A percentile compares a stretch with the other conserved stretches of the same genome.
Evolutionary conservation across 2,329 filamentous ascomycete genomes (phyloP).

Genomic region (Colletotrichum brevisporum): DNA sequence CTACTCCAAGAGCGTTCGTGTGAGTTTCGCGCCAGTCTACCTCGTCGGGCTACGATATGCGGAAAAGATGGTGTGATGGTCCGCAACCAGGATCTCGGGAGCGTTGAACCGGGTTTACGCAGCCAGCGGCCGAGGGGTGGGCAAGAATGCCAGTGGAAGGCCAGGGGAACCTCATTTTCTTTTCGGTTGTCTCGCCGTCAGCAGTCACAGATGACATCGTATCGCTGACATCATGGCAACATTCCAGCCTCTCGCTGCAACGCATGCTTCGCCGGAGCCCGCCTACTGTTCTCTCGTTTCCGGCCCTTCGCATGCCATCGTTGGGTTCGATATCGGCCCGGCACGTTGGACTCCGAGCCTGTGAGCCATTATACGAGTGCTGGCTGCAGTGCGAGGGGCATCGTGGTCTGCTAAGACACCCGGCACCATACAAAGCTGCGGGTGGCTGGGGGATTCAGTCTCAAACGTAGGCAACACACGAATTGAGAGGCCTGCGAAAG

Average conservation of each 20-base stretch:
- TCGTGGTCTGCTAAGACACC: neutral
- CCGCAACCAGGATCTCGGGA: conserved; percentile 12
- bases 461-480: too few relatives aligned
- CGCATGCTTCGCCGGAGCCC: conserved; percentile 2
- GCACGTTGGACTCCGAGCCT: neutral
- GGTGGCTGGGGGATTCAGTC: too few relatives aligned
- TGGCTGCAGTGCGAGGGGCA: neutral
- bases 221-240: conserved; percentile 28
- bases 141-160: conserved; percentile 31
- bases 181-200: neutral
- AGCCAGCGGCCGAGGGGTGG: neutral
- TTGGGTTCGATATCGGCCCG: neutral
- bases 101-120: neutral
- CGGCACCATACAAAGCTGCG: too few relatives aligned
- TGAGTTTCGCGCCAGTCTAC: neutral
- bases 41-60: conserved; percentile 1
- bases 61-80: conserved; percentile 2
- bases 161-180: neutral
- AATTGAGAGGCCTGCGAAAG: too few relatives aligned
- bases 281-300: too few relatives aligned
- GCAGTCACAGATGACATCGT: neutral
- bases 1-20: neutral
- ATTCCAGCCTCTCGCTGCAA: conserved; percentile 19
- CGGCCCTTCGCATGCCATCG: neutral
- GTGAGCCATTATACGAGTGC: too few relatives aligned